A percentile compares a stretch with the other conserved stretches of the same genome.
phyloP scores from a whole-genome alignment of 2,329 filamentous ascomycete genomes.

The Ceratocystis colombiana region DNA sequence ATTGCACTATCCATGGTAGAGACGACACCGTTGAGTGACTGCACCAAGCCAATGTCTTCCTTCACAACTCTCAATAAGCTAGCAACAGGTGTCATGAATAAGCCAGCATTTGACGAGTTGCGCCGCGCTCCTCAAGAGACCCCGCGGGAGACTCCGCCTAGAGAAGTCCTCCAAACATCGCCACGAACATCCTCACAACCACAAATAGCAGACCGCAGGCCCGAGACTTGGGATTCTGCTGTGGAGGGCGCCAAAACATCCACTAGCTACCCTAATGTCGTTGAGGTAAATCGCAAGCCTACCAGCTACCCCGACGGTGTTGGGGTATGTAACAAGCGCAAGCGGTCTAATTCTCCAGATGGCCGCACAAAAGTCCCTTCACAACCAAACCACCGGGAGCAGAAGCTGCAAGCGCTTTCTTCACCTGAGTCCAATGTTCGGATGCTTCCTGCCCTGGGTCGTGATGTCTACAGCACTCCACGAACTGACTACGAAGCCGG shows the following conservation, averaged over 20 bases:
- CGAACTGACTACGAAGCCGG: constrained; percentile 37
- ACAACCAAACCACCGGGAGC: constrained; percentile 34
- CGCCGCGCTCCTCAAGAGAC: constrained; percentile 19
- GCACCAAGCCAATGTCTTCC: constrained; percentile 36
- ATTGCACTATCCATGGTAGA: constrained; percentile 1
- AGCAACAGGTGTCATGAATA: constrained; percentile 31
- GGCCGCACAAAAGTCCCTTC: constrained; percentile 35
- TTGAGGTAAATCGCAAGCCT: constrained; percentile 36
- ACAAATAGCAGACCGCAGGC: constrained; percentile 18
- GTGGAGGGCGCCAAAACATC: constrained; percentile 21
- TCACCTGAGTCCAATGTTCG: constrained; percentile 17
- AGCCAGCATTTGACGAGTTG: constrained; percentile 21
- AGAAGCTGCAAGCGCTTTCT: constrained; percentile 20
- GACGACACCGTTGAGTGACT: constrained; percentile 1
- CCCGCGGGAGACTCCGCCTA: constrained; percentile 17
- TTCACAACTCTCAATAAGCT: constrained; percentile 44
- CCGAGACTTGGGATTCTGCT: constrained; percentile 23
- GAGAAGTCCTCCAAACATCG: constrained; percentile 13
- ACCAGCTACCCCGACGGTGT: constrained; percentile 26
- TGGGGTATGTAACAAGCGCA: constrained; percentile 49
- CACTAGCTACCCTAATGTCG: constrained; percentile 24
- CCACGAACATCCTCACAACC: constrained; percentile 16
- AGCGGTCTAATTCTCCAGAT: constrained; percentile 57
- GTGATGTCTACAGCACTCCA: constrained; percentile 37
- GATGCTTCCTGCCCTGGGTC: constrained; percentile 17